Conservation (phyloP, 768 basidiomycete species). For the Trichaptum fuscoviolaceum region DNA sequence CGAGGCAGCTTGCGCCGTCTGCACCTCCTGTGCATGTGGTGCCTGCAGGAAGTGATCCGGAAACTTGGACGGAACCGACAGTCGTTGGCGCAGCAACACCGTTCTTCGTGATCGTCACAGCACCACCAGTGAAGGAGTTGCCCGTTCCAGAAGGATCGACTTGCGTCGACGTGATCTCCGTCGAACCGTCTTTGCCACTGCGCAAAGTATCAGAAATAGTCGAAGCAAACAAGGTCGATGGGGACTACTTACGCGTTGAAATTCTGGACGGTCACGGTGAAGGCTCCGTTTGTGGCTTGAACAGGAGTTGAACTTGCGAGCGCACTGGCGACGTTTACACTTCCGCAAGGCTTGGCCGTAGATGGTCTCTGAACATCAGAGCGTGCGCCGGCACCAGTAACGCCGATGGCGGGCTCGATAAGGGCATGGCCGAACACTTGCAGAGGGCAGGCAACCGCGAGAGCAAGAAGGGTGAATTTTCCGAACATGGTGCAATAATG, state of each 20-base stretch:
- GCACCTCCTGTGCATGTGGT: constrained; percentile 48
- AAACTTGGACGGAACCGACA: constrained; percentile 34
- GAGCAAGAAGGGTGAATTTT: constrained; percentile 24
- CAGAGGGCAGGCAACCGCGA: constrained; percentile 30
- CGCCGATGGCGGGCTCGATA: constrained; percentile 37
- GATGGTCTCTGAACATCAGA: constrained; percentile 26
- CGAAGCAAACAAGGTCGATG: not conserved
- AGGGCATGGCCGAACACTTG: constrained; percentile 38
- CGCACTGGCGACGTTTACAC: constrained; percentile 32
- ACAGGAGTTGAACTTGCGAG: constrained; percentile 32
- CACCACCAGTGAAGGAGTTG: constrained; percentile 26
- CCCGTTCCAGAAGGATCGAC: constrained; percentile 39
- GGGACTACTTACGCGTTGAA: constrained; percentile 41
- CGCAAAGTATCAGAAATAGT: not conserved
- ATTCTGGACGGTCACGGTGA: constrained; percentile 36
- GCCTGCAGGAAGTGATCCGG: constrained; percentile 40
- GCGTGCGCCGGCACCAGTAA: constrained; percentile 20
- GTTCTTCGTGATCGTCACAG: constrained; percentile 39
- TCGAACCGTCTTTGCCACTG: constrained; percentile 44
- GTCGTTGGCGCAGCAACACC: constrained; percentile 36
- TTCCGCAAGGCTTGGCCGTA: constrained; percentile 35
- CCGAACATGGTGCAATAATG: constrained; percentile 20
- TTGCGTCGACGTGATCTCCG: constrained; percentile 34
- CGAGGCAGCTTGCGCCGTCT: constrained; percentile 41
- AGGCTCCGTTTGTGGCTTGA: constrained; percentile 29